phyloP scores from a whole-genome alignment of 805 yeast genomes.

The Lachancea quebecensis region DNA sequence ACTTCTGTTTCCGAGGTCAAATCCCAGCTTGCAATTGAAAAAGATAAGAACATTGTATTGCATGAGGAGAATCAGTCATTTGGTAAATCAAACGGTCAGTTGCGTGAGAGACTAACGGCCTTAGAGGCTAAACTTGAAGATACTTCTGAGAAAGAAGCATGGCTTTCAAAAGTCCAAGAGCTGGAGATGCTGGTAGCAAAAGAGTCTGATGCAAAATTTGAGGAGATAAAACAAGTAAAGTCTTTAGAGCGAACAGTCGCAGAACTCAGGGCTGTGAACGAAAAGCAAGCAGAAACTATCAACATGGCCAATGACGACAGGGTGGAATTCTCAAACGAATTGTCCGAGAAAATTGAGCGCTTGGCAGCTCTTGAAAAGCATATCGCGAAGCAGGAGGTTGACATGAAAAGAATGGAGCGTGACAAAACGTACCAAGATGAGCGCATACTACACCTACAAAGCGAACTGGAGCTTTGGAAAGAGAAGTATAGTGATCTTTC shows the following conservation, averaged over 20 bases:
- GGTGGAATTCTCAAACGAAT: conserved; percentile 45
- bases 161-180: conserved; percentile 50
- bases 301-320: conserved; percentile 54
- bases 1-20: conserved; percentile 29
- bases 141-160: conserved; percentile 46
- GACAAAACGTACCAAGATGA: conserved; percentile 52
- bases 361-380: conserved; percentile 38
- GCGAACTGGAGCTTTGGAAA: conserved; percentile 53
- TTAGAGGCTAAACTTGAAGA: conserved; percentile 44
- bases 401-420: conserved; percentile 44
- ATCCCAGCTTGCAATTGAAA: conserved; percentile 34
- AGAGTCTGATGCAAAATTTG: conserved; percentile 43
- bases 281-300: conserved; percentile 44
- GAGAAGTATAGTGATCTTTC: conserved; percentile 27
- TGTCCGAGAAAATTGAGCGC: conserved; percentile 40
- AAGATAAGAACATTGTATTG: conserved; percentile 49
- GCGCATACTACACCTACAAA: conserved; percentile 44
- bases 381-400: conserved; percentile 39
- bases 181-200: conserved; percentile 45
- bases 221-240: conserved; percentile 44
- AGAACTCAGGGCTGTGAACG: conserved; percentile 46
- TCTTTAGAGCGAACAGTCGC: conserved; percentile 46
- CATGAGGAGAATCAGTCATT: conserved; percentile 63
- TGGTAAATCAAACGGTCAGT: conserved; percentile 46
- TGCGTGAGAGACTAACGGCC: conserved; percentile 37